phyloP scores from a whole-genome alignment of 345 rosid species.

The Dipteronia sinensis region DNA sequence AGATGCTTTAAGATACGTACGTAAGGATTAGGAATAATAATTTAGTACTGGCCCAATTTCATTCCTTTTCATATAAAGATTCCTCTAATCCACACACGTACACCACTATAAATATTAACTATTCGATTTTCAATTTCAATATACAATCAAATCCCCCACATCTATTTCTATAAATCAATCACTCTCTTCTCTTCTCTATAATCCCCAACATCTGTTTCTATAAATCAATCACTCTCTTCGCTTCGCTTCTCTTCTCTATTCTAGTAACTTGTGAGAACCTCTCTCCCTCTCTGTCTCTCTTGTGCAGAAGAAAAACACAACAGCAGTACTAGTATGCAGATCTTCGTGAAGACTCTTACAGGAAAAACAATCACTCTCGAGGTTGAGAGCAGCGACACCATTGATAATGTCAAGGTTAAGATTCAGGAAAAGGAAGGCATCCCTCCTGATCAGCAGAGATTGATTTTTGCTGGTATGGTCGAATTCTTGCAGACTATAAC shows the following conservation, averaged over 20 bases:
- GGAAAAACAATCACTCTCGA: constrained; percentile 63
- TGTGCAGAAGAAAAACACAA: not conserved
- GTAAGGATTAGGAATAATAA: too few relatives aligned
- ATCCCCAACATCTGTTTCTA: too few relatives aligned
- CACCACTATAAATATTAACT: too few relatives aligned
- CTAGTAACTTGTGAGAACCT: not conserved
- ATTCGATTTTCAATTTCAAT: too few relatives aligned
- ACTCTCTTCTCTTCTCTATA: not conserved
- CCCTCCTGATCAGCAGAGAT: constrained; percentile 89
- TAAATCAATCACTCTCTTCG: too few relatives aligned
- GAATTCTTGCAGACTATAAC: constrained; percentile 86
- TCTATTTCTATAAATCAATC: too few relatives aligned
- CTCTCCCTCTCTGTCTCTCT: not conserved
- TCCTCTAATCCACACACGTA: too few relatives aligned
- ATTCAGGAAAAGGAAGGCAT: constrained; percentile 96
- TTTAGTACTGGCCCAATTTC: too few relatives aligned
- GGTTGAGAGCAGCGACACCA: constrained; percentile 57
- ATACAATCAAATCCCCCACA: too few relatives aligned
- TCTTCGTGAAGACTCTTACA: constrained; percentile 58
- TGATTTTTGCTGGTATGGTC: constrained; percentile 93
- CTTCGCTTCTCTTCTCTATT: not conserved
- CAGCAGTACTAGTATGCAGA: constrained; percentile 40
- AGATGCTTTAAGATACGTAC: too few relatives aligned
- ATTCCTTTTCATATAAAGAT: too few relatives aligned
- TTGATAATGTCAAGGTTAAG: constrained; percentile 60